These are phyloP conservation scores for Jatropha podagrica DNA, from an alignment of 441 rosid genomes.

Conservation along the genomic window DNA sequence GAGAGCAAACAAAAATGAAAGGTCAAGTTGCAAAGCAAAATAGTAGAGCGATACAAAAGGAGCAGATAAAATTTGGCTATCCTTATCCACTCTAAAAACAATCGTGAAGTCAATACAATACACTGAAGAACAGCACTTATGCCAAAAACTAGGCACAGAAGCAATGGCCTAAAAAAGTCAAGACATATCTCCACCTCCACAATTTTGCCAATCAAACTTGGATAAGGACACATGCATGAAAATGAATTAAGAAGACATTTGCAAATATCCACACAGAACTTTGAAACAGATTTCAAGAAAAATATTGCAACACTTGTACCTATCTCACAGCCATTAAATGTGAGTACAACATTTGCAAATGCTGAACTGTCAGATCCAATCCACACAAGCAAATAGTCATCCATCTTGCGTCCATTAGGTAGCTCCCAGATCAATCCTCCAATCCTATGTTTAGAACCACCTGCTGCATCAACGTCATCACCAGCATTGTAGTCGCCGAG, in stretches of 20 bases:
- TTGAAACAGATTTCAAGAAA: not conserved
- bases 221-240: slow-evolving; percentile 2
- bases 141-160: too few species aligned
- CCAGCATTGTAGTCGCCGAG: slow-evolving; percentile 21
- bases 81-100: not conserved
- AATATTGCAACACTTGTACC: slow-evolving; percentile 43
- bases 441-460: slow-evolving; percentile 38
- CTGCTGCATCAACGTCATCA: slow-evolving; percentile 26
- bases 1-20: not conserved
- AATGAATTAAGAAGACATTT: not conserved
- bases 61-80: not conserved
- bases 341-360: slow-evolving; percentile 70
- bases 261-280: not conserved
- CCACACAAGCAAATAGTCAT: slow-evolving; percentile 72
- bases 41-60: not conserved
- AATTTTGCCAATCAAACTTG: not conserved
- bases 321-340: slow-evolving; percentile 79
- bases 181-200: not conserved
- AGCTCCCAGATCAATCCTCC: slow-evolving; percentile 86
- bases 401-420: slow-evolving; percentile 59
- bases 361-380: slow-evolving; percentile 78
- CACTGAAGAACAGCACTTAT: not conserved
- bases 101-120: not conserved
- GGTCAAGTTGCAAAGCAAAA: not conserved
- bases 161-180: not conserved